Base-by-base conservation (phyloP, 2,329 filamentous ascomycete species). In the Epicoccum nigrum region DNA sequence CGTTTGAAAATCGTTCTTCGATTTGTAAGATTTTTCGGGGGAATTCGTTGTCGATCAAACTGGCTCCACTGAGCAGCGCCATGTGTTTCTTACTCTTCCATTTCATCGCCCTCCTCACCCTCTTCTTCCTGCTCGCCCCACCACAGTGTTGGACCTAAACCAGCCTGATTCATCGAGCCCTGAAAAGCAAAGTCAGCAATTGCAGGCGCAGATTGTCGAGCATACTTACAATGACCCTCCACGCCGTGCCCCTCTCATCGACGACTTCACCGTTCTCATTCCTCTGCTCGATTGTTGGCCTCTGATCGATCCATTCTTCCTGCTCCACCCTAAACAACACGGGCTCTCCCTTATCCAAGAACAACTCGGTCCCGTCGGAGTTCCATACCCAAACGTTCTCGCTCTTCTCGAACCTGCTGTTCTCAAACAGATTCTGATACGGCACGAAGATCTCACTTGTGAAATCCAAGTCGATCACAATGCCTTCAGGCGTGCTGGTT, bases 251-350 rank as follows among this genome's bases (percentile, higher is more conserved):
- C 62, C 86, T 84, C 45, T 85, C 81, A 38, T 83, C 82, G 7
- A 83, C 79, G 49, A 88, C 75, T 72, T 28, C 87, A 82, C 38
- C 87, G 85, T 50, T 83, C 31, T 83, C 82, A 12, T 84, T 80
- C 57, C 88, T 78, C 74, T 28, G 87, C 84, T 43, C 86, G 87
- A 33, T 86, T 84, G 75, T 95, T 86, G 93, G 93, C 1, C 89
- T 86, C 72, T 96, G 88, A 70, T 97, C 93, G 54, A 91, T 85
- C 92, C 94, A 99, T 60, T 90, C 84, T 75, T 99, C 94, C 42
- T 87, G 84, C 62, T 95, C 86, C 32, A 97, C 86, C 17, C 91
- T 83, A 65, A 97, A 89, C 32, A 93, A 84, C 21, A 96, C 92
- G 64, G 88, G 86, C 76, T 97, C 94, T 67, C 93, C 87, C 64